Evolutionary conservation across 2,329 filamentous ascomycete genomes (phyloP).

Genomic region (Drechslerella stenobrocha): DNA sequence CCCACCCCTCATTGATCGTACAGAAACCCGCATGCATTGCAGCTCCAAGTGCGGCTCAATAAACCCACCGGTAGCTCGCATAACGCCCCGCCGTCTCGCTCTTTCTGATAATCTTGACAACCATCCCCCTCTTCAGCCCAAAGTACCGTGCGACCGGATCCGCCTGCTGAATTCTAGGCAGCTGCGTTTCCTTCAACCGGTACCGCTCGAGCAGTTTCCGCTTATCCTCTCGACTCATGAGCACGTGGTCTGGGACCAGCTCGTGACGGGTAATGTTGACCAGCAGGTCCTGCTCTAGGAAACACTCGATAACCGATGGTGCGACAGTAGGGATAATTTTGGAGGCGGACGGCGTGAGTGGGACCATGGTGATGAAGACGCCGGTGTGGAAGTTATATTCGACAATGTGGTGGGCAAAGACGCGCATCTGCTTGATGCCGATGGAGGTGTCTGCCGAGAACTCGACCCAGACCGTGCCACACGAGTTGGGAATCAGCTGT

Average conservation of each 20-base stretch:
- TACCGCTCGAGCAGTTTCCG: constrained; percentile 81
- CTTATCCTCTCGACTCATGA: constrained; percentile 91
- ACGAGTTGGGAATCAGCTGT: constrained; percentile 67
- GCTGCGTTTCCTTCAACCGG: constrained; percentile 93
- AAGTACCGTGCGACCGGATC: constrained; percentile 93
- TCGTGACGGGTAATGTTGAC: constrained; percentile 99
- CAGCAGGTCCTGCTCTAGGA: constrained; percentile 90
- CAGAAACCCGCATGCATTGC: constrained; percentile 2
- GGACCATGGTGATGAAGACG: constrained; percentile 81
- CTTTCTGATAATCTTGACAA: constrained; percentile 97
- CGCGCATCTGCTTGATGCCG: constrained; percentile 88
- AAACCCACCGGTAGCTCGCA: constrained; percentile 81
- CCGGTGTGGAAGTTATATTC: constrained; percentile 83
- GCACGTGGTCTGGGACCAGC: constrained; percentile 87
- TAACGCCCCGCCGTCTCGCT: constrained; percentile 95
- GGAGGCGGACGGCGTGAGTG: constrained; percentile 82
- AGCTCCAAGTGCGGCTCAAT: constrained; percentile 8
- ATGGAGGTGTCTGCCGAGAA: constrained; percentile 80
- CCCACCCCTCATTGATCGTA: constrained; percentile 33
- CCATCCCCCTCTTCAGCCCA: constrained; percentile 84
- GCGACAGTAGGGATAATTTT: constrained; percentile 80
- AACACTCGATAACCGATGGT: constrained; percentile 84
- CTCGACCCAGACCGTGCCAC: constrained; percentile 89
- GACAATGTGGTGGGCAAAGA: constrained; percentile 80
- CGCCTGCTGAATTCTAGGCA: constrained; percentile 85